These are phyloP conservation scores for Pythium periplocum DNA, from an alignment of 352 stramenopile genomes.

Conservation along the genomic window DNA sequence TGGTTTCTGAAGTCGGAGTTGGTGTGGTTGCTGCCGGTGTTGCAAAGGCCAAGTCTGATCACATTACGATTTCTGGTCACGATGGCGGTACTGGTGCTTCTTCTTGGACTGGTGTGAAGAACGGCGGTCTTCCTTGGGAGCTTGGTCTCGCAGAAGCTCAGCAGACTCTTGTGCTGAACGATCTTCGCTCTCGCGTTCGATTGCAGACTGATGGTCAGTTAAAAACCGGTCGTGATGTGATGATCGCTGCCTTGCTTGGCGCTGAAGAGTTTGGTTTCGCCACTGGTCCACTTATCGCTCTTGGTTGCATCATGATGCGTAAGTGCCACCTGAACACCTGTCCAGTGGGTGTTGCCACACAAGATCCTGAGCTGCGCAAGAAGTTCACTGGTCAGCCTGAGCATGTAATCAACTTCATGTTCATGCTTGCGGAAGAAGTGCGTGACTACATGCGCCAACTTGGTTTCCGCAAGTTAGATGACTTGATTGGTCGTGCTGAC, in stretches of 20 bases:
- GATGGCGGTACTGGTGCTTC: constrained; percentile 95
- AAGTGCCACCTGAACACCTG: constrained; percentile 98
- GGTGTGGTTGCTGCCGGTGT: constrained; percentile 93
- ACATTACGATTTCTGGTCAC: constrained; percentile 94
- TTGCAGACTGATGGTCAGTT: constrained; percentile 96
- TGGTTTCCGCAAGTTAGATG: constrained; percentile 90
- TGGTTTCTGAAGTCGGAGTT: constrained; percentile 95
- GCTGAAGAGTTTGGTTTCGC: constrained; percentile 97
- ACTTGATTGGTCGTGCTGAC: constrained; percentile 93
- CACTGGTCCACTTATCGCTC: constrained; percentile 92
- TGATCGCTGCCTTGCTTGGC: constrained; percentile 92
- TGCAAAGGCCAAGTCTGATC: constrained; percentile 90
- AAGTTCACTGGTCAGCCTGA: constrained; percentile 96
- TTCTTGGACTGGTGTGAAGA: constrained; percentile 93
- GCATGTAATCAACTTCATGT: constrained; percentile 98
- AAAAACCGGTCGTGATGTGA: constrained; percentile 92
- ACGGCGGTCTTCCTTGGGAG: constrained; percentile 93
- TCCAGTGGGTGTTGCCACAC: constrained; percentile 96
- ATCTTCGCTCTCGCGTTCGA: constrained; percentile 89
- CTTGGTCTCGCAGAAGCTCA: constrained; percentile 95
- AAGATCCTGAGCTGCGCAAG: constrained; percentile 93
- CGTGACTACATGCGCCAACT: constrained; percentile 69
- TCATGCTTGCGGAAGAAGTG: constrained; percentile 94
- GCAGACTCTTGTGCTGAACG: constrained; percentile 96
- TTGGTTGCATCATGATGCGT: constrained; percentile 98